Evolutionary conservation across 2,329 filamentous ascomycete genomes (phyloP).

Genomic region (Triangularia verruculosa): DNA sequence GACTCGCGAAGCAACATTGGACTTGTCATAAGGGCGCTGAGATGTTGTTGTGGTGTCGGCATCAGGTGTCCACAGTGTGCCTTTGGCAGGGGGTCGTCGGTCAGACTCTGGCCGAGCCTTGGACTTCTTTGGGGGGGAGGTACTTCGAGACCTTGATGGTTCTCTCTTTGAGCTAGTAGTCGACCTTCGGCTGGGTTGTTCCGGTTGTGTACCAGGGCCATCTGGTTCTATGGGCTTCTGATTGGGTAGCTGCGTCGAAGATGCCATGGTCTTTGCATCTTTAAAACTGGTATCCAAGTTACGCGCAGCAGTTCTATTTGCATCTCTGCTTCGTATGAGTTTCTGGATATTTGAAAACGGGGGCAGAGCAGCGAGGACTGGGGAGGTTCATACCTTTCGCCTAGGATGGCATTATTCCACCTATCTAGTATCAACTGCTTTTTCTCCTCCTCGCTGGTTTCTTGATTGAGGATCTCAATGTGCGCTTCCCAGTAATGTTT

Average conservation of each 20-base stretch:
- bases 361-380: neutral
- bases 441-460: slow-evolving; percentile 14
- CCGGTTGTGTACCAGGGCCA: slow-evolving; percentile 1
- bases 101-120: slow-evolving; percentile 21
- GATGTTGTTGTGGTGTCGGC: slow-evolving; percentile 13
- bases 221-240: neutral
- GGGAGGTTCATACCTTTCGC: slow-evolving; percentile 15
- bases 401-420: slow-evolving; percentile 13
- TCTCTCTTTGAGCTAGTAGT: slow-evolving; percentile 21
- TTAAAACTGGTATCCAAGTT: neutral
- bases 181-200: slow-evolving; percentile 10
- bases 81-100: slow-evolving; percentile 19
- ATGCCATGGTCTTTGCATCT: neutral
- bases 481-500: neutral
- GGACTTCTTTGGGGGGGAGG: slow-evolving; percentile 22
- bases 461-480: neutral
- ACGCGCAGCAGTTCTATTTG: neutral
- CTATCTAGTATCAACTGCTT: slow-evolving; percentile 2
- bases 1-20: slow-evolving; percentile 23
- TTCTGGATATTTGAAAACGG: slow-evolving; percentile 2
- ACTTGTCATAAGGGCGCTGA: slow-evolving; percentile 18
- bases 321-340: slow-evolving; percentile 10
- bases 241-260: neutral
- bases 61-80: slow-evolving; percentile 23
- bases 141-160: slow-evolving; percentile 15